phyloP scores from a whole-genome alignment of 306 rosid genomes.

The Dalbergia cochinchinensis region DNA sequence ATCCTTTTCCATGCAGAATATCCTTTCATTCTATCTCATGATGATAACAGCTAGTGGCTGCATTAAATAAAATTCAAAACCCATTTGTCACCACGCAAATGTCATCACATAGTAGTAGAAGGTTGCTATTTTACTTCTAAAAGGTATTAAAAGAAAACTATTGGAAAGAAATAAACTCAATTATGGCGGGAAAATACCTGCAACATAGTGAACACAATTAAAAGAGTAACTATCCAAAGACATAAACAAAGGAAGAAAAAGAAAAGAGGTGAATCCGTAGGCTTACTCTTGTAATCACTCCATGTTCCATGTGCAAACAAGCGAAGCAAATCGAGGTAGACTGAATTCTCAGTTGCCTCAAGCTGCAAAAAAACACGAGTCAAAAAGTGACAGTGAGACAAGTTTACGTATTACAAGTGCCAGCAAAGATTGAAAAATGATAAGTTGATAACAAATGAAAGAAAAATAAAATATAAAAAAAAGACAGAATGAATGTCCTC shows the following conservation, averaged over 20 bases:
- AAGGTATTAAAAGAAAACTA: background rate
- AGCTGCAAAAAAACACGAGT: conserved; percentile 62
- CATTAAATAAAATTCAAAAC: conserved; percentile 13
- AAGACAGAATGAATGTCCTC: background rate
- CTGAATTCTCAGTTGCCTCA: conserved; percentile 70
- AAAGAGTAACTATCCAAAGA: background rate
- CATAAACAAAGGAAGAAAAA: background rate
- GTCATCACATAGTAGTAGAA: background rate
- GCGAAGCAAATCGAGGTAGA: conserved; percentile 75
- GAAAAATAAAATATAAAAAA: too few relatives aligned
- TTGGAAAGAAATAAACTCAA: background rate
- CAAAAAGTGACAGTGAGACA: background rate
- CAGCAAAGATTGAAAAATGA: background rate
- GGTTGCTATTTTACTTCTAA: conserved; percentile 1
- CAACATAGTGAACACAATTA: background rate
- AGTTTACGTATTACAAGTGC: background rate
- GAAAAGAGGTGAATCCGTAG: background rate
- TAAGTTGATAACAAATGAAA: background rate
- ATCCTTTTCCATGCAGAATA: background rate
- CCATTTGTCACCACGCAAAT: background rate
- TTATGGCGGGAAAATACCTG: background rate
- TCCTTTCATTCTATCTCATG: conserved; percentile 6
- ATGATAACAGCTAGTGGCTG: background rate
- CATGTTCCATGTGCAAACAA: conserved; percentile 93
- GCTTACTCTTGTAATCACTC: conserved; percentile 93